Evolutionary conservation across 176 grass and related monocot species (phyloP), one percentile per base, ranked within the genome.

Genomic region (Avena insularis): DNA sequence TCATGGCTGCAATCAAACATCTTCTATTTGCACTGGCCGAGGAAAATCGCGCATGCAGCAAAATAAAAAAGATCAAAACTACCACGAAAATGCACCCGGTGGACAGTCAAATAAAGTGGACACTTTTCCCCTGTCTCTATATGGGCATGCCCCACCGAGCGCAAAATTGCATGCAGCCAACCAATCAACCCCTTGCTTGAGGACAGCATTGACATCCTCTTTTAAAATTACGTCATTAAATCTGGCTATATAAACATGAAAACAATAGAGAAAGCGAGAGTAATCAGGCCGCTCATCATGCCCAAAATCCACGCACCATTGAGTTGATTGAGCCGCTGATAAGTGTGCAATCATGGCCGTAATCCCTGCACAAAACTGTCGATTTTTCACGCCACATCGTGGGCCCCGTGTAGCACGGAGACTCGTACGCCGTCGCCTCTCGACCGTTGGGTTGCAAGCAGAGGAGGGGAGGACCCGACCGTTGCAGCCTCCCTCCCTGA

Each of bases 401-500:
- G 57, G 45, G 25, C 63, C 25, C 27, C 45, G 59, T 21, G 40
- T 80, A 31, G 54, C 27, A 62, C 13, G 23, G 46, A 10, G 46
- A 48, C 46, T 48, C 46, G 40, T 43, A 43, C 40, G 40, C 50
- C 53, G 16, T 55, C 53, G 35, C 20, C 43, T 83, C 58, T 31
- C 88, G 93, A 86, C 85, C 90, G 90, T 93, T 95, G 47, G 13
- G 13, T 12, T 35, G 55, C 36, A 17, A 17, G 12, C 12, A 36
- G 10, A 19, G 17, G 72, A 68, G 45, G n/a, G 25, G 20, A 57
- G 31, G 10, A 64, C 65, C 84, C 84, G 90, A 90, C 92, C 90
- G 90, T 94, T 92, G 88, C 55, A 71, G 55, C 31, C 47, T 90
- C 87, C 86, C 88, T 84, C 83, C 77, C 49, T 9, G n/a, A 12